A percentile compares a stretch with the other conserved stretches of the same genome.
Conservation (phyloP, 352 stramenopile genomes). For the Phytophthora boehmeriae region DNA sequence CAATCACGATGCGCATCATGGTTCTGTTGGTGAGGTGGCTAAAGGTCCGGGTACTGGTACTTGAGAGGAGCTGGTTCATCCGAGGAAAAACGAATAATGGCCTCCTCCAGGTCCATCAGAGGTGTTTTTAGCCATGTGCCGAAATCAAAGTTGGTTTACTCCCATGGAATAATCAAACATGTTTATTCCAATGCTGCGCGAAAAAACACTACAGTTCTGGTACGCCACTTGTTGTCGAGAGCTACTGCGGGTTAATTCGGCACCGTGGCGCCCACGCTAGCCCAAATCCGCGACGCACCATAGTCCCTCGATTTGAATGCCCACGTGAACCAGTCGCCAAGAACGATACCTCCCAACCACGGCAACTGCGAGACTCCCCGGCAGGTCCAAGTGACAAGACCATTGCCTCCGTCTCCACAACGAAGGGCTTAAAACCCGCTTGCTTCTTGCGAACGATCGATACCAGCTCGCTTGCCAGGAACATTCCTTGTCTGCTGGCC, state of each 20-base stretch:
- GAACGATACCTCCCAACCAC: constrained; percentile 40
- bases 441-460: constrained; percentile 17
- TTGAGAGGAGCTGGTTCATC: constrained; percentile 21
- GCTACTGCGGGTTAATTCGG: constrained; percentile 5
- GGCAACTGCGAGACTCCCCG: constrained; percentile 49
- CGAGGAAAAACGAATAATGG: constrained; percentile 23
- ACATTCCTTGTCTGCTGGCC: constrained; percentile 35
- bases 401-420: constrained; percentile 14
- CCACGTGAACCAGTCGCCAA: constrained; percentile 42
- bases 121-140: neutral
- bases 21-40: constrained; percentile 16
- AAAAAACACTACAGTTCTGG: too few relatives aligned
- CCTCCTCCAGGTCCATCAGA: neutral
- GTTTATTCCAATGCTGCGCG: too few relatives aligned
- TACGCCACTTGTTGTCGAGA: neutral
- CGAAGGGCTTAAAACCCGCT: constrained; percentile 19
- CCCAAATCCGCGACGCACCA: constrained; percentile 28
- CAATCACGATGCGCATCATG: constrained; percentile 54
- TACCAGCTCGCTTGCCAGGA: constrained; percentile 31
- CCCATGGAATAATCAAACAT: constrained; percentile 1
- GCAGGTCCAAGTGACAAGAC: constrained; percentile 41
- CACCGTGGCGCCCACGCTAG: constrained; percentile 16
- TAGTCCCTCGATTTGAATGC: constrained; percentile 43
- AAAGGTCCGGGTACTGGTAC: constrained; percentile 6
- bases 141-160: constrained; percentile 12